phyloP scores from a whole-genome alignment of 768 basidiomycete genomes.

The Amanita pallidorosea region DNA sequence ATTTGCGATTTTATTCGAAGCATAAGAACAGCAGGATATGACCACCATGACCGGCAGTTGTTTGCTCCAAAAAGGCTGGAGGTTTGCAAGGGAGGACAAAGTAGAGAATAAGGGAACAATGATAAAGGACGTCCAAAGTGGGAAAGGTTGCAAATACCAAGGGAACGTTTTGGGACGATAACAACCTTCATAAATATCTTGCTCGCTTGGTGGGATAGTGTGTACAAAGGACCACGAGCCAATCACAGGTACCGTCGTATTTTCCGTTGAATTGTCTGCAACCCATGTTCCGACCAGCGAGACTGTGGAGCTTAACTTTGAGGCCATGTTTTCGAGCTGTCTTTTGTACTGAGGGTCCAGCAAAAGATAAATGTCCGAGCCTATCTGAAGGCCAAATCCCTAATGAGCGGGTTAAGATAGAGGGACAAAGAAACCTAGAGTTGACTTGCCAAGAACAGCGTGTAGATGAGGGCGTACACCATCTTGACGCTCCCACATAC shows the following conservation, averaged over 20 bases:
- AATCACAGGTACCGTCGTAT: constrained; percentile 31
- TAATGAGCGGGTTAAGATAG: constrained; percentile 11
- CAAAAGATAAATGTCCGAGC: constrained; percentile 69
- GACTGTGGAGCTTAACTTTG: constrained; percentile 35
- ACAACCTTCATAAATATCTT: constrained; percentile 54
- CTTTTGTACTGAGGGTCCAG: constrained; percentile 49
- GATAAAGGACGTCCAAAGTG: constrained; percentile 64
- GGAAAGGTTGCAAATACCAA: constrained; percentile 80
- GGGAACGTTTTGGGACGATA: constrained; percentile 52
- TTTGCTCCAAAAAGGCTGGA: constrained; percentile 63
- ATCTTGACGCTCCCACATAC: constrained; percentile 79
- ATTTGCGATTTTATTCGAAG: constrained; percentile 74
- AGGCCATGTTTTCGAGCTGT: constrained; percentile 42
- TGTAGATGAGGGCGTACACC: constrained; percentile 85
- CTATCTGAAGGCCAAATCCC: constrained; percentile 80
- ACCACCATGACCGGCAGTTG: constrained; percentile 77
- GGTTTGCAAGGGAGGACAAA: constrained; percentile 62
- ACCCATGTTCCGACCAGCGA: constrained; percentile 58
- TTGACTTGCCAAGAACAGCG: constrained; percentile 50
- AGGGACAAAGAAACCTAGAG: not conserved
- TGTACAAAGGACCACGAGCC: constrained; percentile 65
- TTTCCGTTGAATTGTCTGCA: constrained; percentile 40
- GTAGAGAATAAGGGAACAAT: constrained; percentile 70
- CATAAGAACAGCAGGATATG: constrained; percentile 73
- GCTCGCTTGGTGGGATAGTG: constrained; percentile 28